Percentiles rank a stretch among this genome's conserved stretches.
phyloP scores from a whole-genome alignment of 768 basidiomycete species.

The Termitomyces sp. region DNA sequence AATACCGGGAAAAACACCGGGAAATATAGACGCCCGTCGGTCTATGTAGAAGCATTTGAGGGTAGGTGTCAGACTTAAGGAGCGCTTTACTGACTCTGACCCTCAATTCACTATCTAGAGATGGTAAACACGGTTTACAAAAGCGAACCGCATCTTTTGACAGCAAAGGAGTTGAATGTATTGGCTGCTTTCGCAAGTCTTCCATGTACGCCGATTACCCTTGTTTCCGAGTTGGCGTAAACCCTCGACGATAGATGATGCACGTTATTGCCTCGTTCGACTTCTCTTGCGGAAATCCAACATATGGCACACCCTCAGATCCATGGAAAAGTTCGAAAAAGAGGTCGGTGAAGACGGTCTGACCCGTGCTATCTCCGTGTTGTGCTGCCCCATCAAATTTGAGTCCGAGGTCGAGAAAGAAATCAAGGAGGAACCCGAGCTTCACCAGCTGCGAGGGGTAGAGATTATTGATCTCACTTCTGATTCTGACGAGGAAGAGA shows the following conservation, averaged over 20 bases:
- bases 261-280: slow-evolving; percentile 58
- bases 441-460: slow-evolving; percentile 1
- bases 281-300: slow-evolving; percentile 54
- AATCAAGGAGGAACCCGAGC: slow-evolving; percentile 12
- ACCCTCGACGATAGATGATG: slow-evolving; percentile 36
- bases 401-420: slow-evolving; percentile 3
- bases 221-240: not conserved
- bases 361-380: slow-evolving; percentile 33
- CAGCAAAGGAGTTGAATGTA: slow-evolving; percentile 24
- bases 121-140: too few relatives aligned
- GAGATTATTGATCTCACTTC: slow-evolving; percentile 39
- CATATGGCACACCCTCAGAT: slow-evolving; percentile 43
- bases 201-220: slow-evolving; percentile 22
- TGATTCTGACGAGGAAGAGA: slow-evolving; percentile 31
- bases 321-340: slow-evolving; percentile 30
- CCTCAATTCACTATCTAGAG: too few relatives aligned
- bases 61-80: slow-evolving; percentile 2
- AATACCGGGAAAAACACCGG: not conserved
- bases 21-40: slow-evolving; percentile 12
- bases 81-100: too few relatives aligned
- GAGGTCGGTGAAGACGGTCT: slow-evolving; percentile 40
- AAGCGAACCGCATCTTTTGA: slow-evolving; percentile 29
- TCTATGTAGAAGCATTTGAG: slow-evolving; percentile 20
- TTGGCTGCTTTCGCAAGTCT: slow-evolving; percentile 23
- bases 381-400: slow-evolving; percentile 28